Evolutionary conservation across 805 yeast genomes (phyloP), one percentile per base, ranked within the genome.

Genomic region (Myxozyma neglecta): DNA sequence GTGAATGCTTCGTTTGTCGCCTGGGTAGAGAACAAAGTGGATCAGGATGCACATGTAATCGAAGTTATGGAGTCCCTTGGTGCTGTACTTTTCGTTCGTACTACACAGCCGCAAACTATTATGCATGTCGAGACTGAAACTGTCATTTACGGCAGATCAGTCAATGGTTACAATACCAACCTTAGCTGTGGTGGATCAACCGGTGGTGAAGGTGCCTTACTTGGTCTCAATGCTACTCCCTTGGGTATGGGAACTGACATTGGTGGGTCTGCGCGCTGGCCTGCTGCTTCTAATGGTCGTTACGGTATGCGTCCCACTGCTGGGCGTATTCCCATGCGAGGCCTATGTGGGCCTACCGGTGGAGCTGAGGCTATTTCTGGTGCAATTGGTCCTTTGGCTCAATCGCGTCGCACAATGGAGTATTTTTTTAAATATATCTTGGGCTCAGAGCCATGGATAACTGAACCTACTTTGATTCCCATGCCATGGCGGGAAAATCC

Each of bases 161-260:
- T 81, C 70, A 86, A 86, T 70, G 83, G 88, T 0, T 74, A 76
- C 73, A 86, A 86, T 67, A 76, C 85, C 43, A 73, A 79, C 32
- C 76, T 85, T 61, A 81, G 87, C 18, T 79, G 87, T 1, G 90
- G 90, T 65, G 90, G 90, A n/a, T 83, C 88, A 0, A 83, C 88
- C 3, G 86, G 88, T 44, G 90, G 90, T 63, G 90, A 86, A 72
- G 88, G 89, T 65, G 84, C 88, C 0, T 71, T 83, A 63, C 81
- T 85, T 56, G 83, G 82, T 1, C 79, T 83, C 71, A 81, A 79
- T 56, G 89, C 84, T 6, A 83, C 88, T 18, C 81, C 84, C 1
- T 65, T 85, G 44, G 89, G 88, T 18, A 76, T 84, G 47, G 90
- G 90, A 46, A 82, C 88, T 34, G 90, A 86, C 70, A 86, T 86